Evolutionary conservation across 352 stramenopile genomes (phyloP).

Genomic region (Bremia lactucae): DNA sequence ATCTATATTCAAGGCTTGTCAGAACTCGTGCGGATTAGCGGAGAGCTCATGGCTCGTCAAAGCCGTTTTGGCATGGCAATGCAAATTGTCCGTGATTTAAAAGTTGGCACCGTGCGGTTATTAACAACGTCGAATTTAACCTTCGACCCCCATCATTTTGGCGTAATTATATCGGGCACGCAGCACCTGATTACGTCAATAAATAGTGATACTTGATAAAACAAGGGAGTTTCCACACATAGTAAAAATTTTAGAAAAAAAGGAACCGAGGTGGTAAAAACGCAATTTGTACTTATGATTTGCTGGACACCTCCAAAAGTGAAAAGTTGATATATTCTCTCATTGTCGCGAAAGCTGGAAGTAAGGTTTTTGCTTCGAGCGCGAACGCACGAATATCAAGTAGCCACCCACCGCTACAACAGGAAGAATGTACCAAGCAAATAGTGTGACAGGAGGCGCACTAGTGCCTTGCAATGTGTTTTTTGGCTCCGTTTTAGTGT

Average conservation of each 20-base stretch:
- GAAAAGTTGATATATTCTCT: no score
- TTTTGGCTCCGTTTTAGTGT: slow-evolving; percentile 27
- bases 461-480: slow-evolving; percentile 33
- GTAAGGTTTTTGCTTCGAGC: slow-evolving; percentile 29
- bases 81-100: slow-evolving; percentile 54
- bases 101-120: slow-evolving; percentile 42
- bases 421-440: slow-evolving; percentile 72
- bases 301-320: slow-evolving; percentile 4
- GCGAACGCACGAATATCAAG: slow-evolving; percentile 50
- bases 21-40: slow-evolving; percentile 62
- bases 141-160: slow-evolving; percentile 68
- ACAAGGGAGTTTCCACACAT: no score
- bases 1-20: slow-evolving; percentile 53
- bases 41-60: slow-evolving; percentile 73
- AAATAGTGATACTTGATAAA: slow-evolving; percentile 14
- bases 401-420: slow-evolving; percentile 54
- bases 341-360: slow-evolving; percentile 23
- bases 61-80: slow-evolving; percentile 78
- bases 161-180: slow-evolving; percentile 27
- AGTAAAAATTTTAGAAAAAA: no score
- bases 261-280: no score
- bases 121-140: slow-evolving; percentile 25
- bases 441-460: slow-evolving; percentile 55
- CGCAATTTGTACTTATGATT: no score
- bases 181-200: slow-evolving; percentile 19